phyloP scores from a whole-genome alignment of 2,329 filamentous ascomycete genomes.

The Samsoniella hepiali region DNA sequence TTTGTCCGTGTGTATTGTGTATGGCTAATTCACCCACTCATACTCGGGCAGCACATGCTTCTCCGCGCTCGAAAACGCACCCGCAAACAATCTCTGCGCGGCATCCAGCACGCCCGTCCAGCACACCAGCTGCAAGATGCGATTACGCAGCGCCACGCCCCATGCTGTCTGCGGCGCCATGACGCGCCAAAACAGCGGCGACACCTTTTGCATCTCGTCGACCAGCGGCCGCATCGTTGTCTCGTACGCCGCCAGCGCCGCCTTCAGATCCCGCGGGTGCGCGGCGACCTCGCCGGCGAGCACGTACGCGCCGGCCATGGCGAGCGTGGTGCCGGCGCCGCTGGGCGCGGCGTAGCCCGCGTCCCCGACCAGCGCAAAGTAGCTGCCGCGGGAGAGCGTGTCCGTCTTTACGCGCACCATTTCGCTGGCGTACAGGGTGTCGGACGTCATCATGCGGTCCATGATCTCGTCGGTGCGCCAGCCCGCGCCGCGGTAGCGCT shows the following conservation, averaged over 20 bases:
- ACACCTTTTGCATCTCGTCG: constrained; percentile 32
- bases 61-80: constrained; percentile 22
- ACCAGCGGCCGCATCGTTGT: constrained; percentile 40
- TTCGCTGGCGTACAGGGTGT: constrained; percentile 45
- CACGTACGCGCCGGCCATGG: constrained; percentile 47
- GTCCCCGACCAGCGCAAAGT: constrained; percentile 48
- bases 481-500: constrained; percentile 1
- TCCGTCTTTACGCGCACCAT: constrained; percentile 44
- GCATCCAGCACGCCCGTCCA: constrained; percentile 30
- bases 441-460: not conserved
- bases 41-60: constrained; percentile 39
- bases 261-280: constrained; percentile 26
- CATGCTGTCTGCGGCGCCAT: constrained; percentile 44
- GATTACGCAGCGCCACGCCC: constrained; percentile 44
- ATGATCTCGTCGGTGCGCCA: constrained; percentile 14
- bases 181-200: constrained; percentile 32
- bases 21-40: constrained; percentile 22
- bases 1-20: too few species aligned
- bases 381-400: constrained; percentile 35
- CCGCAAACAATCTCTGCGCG: constrained; percentile 32
- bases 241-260: constrained; percentile 41
- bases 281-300: constrained; percentile 45
- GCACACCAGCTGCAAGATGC: constrained; percentile 37
- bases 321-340: constrained; percentile 46
- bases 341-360: constrained; percentile 45